phyloP scores from a whole-genome alignment of 1,139 yeast species.

The Yarrowia galli region DNA sequence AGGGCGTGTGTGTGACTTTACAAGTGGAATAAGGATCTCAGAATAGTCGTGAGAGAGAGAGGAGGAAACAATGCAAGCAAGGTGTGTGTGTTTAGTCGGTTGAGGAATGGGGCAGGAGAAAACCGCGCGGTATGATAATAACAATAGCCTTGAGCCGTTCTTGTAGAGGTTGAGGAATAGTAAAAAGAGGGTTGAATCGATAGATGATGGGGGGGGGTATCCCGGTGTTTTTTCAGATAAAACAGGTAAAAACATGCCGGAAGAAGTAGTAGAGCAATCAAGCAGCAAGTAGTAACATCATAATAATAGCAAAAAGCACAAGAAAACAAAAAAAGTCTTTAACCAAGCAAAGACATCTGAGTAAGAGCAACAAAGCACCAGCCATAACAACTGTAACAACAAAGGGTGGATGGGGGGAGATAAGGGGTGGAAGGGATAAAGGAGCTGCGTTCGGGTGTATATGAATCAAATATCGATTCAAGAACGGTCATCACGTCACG shows the following conservation, averaged over 20 bases:
- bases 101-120: too few species aligned
- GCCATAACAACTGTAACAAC: not conserved
- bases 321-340: not conserved
- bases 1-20: not conserved
- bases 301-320: not conserved
- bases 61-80: not conserved
- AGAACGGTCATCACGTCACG: too few species aligned
- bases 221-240: constrained; percentile 19
- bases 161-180: not conserved
- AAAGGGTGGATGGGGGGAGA: not conserved
- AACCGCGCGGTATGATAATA: not conserved
- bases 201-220: not conserved
- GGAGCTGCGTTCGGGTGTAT: not conserved
- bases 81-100: not conserved
- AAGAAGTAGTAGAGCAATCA: not conserved
- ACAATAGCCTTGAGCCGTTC: not conserved
- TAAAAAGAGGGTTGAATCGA: too few species aligned
- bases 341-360: constrained; percentile 5
- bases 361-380: constrained; percentile 26
- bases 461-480: not conserved
- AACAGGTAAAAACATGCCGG: constrained; percentile 8
- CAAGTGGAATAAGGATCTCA: not conserved
- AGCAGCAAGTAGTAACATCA: not conserved
- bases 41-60: not conserved
- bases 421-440: not conserved